Evolutionary conservation across 2,329 filamentous ascomycete genomes (phyloP), one percentile per base, ranked within the genome.

Genomic region (Parascedosporium putredinis): DNA sequence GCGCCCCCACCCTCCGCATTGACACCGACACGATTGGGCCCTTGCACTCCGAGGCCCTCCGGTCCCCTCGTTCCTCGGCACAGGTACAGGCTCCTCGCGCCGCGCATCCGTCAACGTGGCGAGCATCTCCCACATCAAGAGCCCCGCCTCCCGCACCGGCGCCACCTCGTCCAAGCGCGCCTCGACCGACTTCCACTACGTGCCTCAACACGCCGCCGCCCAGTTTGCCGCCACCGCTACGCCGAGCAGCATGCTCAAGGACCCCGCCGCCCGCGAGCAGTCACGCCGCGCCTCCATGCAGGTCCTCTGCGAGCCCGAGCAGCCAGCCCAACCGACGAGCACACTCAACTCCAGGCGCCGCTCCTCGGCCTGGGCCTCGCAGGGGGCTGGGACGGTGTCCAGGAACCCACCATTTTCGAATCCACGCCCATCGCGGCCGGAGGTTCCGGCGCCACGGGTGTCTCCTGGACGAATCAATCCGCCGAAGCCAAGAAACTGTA

Each of bases 171-270:
- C 50, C 44, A 55, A 42, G 46, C 29, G 51, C 47, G 14, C 55
- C 57, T 25, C 40, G 7, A 20, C 34, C 14, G 36, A 54, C 47
- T 24, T 51, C 31, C 47, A 57, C 31, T 73, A 81, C 55, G 62
- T 79, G 2, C 78, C 78, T 12, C 67, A 68, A 48, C 68, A 74
- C 31, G 78, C 78, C 0, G 76, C 77, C 1, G 58, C 68, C 10
- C 75, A 79, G 51, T 81, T 81, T 56, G 64, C 70, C 8, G 64
- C 68, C 40, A 81, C 78, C 0, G 72, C 76, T 0, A 77, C 74
- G 1, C 64, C 68, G 14, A 68, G 70, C 18, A 56, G 58, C 43
- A 18, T 34, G 43, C 14, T 45, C n/a, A 24, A 9, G 3, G 29
- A 36, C 9, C 25, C 16, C 25, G 23, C 12, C n/a, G 14, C n/a